Percentiles rank a stretch among this genome's conserved stretches.
phyloP scores from a whole-genome alignment of 2,329 filamentous ascomycete genomes.

The Cordyceps farinosa region DNA sequence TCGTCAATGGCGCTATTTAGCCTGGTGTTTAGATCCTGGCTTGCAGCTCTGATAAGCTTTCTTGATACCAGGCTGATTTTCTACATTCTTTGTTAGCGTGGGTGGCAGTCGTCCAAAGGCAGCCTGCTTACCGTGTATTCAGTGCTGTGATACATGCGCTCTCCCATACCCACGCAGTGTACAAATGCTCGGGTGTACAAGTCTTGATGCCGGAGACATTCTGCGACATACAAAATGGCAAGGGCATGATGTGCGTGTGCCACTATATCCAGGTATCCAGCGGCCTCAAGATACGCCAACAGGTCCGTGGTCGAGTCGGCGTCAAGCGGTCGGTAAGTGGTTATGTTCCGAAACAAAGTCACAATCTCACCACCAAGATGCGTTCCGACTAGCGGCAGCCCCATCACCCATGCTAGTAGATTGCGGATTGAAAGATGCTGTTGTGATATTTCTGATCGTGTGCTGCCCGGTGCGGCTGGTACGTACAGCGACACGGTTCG shows the following conservation, averaged over 20 bases:
- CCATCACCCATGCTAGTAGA: conserved; percentile 68
- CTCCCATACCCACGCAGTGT: conserved; percentile 76
- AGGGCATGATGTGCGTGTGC: conserved; percentile 65
- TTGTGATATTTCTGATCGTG: conserved; percentile 47
- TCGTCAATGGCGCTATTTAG: conserved; percentile 55
- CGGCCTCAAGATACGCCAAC: conserved; percentile 61
- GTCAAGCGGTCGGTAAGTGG: conserved; percentile 53
- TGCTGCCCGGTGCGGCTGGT: conserved; percentile 58
- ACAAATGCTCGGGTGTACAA: conserved; percentile 71
- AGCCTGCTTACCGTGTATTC: conserved; percentile 56
- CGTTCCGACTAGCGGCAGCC: conserved; percentile 63
- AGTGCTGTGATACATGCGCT: conserved; percentile 50
- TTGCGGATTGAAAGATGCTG: conserved; percentile 69
- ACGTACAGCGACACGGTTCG: conserved; percentile 61
- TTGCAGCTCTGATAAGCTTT: conserved; percentile 61
- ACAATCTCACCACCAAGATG: conserved; percentile 63
- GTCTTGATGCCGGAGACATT: conserved; percentile 59
- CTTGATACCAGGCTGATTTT: conserved; percentile 52
- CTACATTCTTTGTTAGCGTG: conserved; percentile 30
- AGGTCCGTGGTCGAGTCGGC: conserved; percentile 60
- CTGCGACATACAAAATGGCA: conserved; percentile 64
- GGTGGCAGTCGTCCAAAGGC: no score
- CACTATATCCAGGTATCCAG: conserved; percentile 66
- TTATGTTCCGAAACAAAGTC: conserved; percentile 61
- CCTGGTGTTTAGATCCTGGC: conserved; percentile 61